A percentile compares a stretch with the other conserved stretches of the same genome.
Conservation (phyloP, 139 green algal species). For the Picocystis salinarum region DNA sequence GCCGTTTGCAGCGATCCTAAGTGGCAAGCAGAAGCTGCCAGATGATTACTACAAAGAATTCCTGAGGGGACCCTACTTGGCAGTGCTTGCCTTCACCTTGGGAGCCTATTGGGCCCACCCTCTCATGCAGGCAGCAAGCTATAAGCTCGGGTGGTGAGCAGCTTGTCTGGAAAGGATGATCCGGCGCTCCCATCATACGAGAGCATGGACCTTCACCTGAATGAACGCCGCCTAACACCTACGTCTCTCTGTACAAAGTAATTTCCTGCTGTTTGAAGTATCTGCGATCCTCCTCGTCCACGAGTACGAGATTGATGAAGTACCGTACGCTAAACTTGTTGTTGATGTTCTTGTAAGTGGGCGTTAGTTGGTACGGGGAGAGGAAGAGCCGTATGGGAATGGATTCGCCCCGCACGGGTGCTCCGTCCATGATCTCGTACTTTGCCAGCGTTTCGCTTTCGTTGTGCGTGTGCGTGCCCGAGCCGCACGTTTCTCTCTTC, state of each 20-base stretch:
- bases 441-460: constrained; percentile 87
- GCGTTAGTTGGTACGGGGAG: constrained; percentile 81
- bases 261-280: constrained; percentile 97
- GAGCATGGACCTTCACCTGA: too few relatives aligned
- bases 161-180: too few relatives aligned
- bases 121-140: constrained; percentile 63
- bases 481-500: constrained; percentile 67
- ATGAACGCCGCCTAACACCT: too few relatives aligned
- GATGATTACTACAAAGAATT: constrained; percentile 88
- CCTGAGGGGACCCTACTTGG: constrained; percentile 62
- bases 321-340: constrained; percentile 96
- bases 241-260: constrained; percentile 38
- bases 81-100: constrained; percentile 52
- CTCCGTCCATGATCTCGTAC: constrained; percentile 99
- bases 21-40: constrained; percentile 79
- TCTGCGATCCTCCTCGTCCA: constrained; percentile 92
- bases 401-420: constrained; percentile 68
- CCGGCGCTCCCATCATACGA: too few relatives aligned
- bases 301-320: constrained; percentile 95
- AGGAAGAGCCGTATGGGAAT: constrained; percentile 50
- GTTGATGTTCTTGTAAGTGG: constrained; percentile 76
- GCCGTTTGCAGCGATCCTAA: constrained; percentile 59
- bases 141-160: constrained; percentile 76
- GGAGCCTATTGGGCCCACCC: constrained; percentile 52
- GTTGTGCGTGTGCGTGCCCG: constrained; percentile 37